Evolutionary conservation across 2,329 filamentous ascomycete genomes (phyloP), one percentile per base, ranked within the genome.

Genomic region (Stagonosporopsis rhizophila): DNA sequence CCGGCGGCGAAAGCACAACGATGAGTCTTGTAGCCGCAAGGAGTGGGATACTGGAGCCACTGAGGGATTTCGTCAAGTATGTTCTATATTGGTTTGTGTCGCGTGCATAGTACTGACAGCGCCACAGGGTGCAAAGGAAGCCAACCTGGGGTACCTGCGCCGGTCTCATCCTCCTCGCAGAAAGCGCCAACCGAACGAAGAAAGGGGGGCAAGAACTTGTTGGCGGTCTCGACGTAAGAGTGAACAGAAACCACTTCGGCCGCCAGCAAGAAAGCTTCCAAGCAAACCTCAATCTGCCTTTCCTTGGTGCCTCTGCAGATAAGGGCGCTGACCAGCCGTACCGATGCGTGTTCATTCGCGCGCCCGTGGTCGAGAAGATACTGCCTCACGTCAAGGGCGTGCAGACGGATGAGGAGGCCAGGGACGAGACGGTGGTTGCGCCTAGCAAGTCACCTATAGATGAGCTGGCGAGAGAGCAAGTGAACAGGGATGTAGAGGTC

Each of bases 121-220:
- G 37, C 28, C 28, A 37, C 62, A 94, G 91, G 70, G 80, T 90
- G 37, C 80, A 86, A 48, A 86, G 89, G 64, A 92, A 90, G 66
- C 93, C 93, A 11, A 91, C 90, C 22, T 99, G 94, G 94, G 95
- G 95, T 53, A 98, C 95, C 19, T 99, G 95, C 75, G 95, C 95
- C 12, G 95, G 95, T 9, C 84, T 98, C 54, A 97, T 99, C 66
- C 81, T 98, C 44, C 87, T 99, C 45, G 89, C 92, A 2, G 90
- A 96, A 70, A 87, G 89, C 56, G 94, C 92, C 45, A 96, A 94
- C 74, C 86, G 89, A 60, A 92, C 91, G 34, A 98, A 97, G 75
- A 88, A 90, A 69, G 92, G 92, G 39, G 94, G 94, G 0, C 95
- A 98, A 76, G 92, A 96, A 57, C 83, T 98, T 50, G 92, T 99